A percentile compares a stretch with the other conserved stretches of the same genome.
phyloP scores from a whole-genome alignment of 306 rosid species.

The Trifolium fragiferum region DNA sequence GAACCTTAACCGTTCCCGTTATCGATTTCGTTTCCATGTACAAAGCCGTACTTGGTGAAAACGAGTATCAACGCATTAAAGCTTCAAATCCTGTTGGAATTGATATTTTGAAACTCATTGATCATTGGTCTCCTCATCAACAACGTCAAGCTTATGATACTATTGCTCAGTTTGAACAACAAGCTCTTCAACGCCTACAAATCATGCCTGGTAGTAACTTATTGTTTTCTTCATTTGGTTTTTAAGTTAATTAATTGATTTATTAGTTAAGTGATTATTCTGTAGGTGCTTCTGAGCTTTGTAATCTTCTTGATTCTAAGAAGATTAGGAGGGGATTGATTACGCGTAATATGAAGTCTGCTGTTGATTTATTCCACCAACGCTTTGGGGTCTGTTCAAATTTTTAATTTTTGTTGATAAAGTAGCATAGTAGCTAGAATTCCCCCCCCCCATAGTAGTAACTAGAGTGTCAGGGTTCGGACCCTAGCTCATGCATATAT shows the following conservation, averaged over 20 bases:
- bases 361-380: conserved; percentile 82
- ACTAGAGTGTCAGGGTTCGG: no score
- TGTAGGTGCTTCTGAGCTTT: conserved; percentile 90
- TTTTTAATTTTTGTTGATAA: not conserved
- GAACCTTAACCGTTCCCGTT: conserved; percentile 88
- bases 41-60: conserved; percentile 81
- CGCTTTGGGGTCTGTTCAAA: conserved; percentile 74
- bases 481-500: no score
- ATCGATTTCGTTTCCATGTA: conserved; percentile 88
- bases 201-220: conserved; percentile 77
- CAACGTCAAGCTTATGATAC: conserved; percentile 70
- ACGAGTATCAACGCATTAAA: conserved; percentile 61
- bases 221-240: not conserved
- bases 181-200: conserved; percentile 73
- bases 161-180: conserved; percentile 77
- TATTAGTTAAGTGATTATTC: not conserved
- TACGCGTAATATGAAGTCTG: conserved; percentile 74
- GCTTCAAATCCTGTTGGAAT: conserved; percentile 71
- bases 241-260: not conserved
- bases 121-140: conserved; percentile 59
- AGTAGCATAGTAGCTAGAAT: no score
- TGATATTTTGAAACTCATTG: conserved; percentile 76
- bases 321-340: conserved; percentile 88
- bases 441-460: no score
- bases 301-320: conserved; percentile 76